Conservation (phyloP, 495 filamentous ascomycete genomes). For the Usnea hakonensis region DNA sequence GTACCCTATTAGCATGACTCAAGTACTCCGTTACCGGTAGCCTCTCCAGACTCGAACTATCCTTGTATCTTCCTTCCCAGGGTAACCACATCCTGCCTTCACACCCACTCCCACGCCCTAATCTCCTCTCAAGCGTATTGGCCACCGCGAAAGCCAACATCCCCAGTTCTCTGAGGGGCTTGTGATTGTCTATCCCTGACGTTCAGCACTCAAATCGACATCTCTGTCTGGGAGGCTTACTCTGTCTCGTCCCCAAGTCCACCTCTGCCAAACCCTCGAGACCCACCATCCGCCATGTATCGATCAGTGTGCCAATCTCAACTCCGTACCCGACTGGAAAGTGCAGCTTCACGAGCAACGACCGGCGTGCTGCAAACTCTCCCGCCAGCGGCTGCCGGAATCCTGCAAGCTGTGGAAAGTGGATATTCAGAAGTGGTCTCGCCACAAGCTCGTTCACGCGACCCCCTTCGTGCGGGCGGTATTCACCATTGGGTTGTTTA, state of each 20-base stretch:
- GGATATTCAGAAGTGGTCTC: constrained; percentile 6
- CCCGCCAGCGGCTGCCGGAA: constrained; percentile 7
- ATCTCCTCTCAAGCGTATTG: background rate
- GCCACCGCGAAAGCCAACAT: background rate
- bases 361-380: constrained; percentile 5
- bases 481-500: constrained; percentile 4
- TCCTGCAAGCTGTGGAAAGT: constrained; percentile 2
- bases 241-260: constrained; percentile 7
- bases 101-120: background rate
- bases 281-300: constrained; percentile 4
- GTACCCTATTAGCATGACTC: background rate
- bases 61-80: background rate
- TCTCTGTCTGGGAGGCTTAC: background rate
- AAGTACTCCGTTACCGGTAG: background rate
- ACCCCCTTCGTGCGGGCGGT: constrained; percentile 3
- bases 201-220: background rate
- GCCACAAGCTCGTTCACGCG: constrained; percentile 3
- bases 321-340: constrained; percentile 7
- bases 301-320: constrained; percentile 5
- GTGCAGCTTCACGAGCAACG: constrained; percentile 1
- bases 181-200: background rate
- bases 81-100: background rate
- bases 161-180: constrained; percentile 5
- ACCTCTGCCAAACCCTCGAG: constrained; percentile 4
- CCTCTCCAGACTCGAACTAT: background rate